Percentiles rank a stretch among this genome's conserved stretches.
Evolutionary conservation across 768 basidiomycete genomes (phyloP).

Genomic region (Psilocybe sp.): DNA sequence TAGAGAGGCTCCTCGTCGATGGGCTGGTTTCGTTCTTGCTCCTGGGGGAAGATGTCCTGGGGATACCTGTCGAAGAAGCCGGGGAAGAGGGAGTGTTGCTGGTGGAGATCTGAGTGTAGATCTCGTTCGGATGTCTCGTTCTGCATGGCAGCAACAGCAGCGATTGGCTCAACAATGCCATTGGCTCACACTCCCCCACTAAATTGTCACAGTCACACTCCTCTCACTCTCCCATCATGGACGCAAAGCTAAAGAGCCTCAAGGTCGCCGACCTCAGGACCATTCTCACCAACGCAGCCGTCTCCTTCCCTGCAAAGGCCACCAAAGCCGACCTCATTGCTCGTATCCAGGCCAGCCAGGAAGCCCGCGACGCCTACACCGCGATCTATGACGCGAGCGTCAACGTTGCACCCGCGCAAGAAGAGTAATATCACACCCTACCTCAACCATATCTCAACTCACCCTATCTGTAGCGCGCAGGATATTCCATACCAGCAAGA

Average conservation of each 20-base stretch:
- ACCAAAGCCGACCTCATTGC: conserved; percentile 69
- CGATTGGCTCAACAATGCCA: conserved; percentile 20
- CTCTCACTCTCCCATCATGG: conserved; percentile 26
- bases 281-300: conserved; percentile 51
- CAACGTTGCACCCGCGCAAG: conserved; percentile 33
- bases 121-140: conserved; percentile 19
- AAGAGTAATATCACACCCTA: conserved; percentile 17
- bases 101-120: conserved; percentile 14
- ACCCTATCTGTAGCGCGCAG: conserved; percentile 34
- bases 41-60: conserved; percentile 24
- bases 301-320: conserved; percentile 49
- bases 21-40: conserved; percentile 22
- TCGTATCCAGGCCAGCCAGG: conserved; percentile 50
- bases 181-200: conserved; percentile 17
- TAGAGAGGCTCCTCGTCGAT: conserved; percentile 97
- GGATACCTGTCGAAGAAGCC: conserved; percentile 23
- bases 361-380: conserved; percentile 51
- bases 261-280: conserved; percentile 71
- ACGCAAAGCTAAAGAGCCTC: conserved; percentile 51
- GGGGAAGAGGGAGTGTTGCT: conserved; percentile 19
- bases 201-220: conserved; percentile 18
- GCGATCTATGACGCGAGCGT: conserved; percentile 31
- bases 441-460: conserved; percentile 3
- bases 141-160: conserved; percentile 23
- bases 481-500: conserved; percentile 21